These are phyloP conservation scores for Pinus taeda DNA, from an alignment of 75 land plant genomes.

Conservation along the genomic window DNA sequence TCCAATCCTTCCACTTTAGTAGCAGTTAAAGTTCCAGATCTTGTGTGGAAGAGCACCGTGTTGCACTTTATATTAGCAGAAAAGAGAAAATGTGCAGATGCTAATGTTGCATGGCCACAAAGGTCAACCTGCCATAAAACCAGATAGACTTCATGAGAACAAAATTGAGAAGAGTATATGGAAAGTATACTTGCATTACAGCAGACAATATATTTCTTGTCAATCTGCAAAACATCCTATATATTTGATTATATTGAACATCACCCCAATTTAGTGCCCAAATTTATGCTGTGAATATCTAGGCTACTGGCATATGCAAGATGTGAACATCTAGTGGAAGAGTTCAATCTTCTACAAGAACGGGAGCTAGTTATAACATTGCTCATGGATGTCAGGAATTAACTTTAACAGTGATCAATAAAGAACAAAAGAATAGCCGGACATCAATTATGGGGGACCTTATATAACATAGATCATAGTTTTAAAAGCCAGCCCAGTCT, in stretches of 20 bases:
- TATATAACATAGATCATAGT: no score
- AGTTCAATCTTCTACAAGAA: no score
- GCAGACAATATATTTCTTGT: not conserved
- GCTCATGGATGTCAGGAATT: no score
- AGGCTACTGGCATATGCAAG: not conserved
- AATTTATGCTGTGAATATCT: not conserved
- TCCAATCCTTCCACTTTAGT: constrained; percentile 27
- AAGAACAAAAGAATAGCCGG: no score
- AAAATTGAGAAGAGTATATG: not conserved
- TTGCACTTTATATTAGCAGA: constrained; percentile 23
- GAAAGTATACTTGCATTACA: not conserved
- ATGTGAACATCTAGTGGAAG: no score
- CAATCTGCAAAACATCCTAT: not conserved
- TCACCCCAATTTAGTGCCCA: not conserved
- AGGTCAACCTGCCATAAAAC: not conserved
- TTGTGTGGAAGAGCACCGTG: constrained; percentile 45
- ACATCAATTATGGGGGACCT: no score
- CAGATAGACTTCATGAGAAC: not conserved
- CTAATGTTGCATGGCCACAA: no score
- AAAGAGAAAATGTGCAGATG: no score
- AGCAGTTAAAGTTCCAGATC: constrained; percentile 54
- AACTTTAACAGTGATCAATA: no score
- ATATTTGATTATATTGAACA: not conserved
- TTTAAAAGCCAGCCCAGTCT: no score
- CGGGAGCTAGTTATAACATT: no score